These are phyloP conservation scores for Puccinia polysora DNA, from an alignment of 1,284 basidiomycete genomes.

Conservation along the genomic window DNA sequence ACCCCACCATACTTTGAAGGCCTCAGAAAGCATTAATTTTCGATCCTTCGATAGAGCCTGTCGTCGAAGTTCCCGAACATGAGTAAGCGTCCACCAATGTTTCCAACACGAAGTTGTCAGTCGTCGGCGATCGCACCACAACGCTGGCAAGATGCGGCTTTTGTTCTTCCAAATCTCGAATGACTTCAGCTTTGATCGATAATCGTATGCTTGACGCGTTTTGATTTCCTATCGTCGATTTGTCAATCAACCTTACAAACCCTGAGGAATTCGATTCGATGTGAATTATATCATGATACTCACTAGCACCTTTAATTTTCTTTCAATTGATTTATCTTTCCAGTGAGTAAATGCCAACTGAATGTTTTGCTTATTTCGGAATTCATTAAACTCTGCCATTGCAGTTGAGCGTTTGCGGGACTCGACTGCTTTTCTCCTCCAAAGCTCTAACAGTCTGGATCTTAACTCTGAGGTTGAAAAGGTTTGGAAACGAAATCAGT, in stretches of 20 bases:
- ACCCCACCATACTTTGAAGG: constrained; percentile 38
- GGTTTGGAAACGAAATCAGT: not conserved
- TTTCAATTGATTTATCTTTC: constrained; percentile 23
- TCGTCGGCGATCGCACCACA: constrained; percentile 10
- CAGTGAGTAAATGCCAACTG: constrained; percentile 6
- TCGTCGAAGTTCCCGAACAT: constrained; percentile 4
- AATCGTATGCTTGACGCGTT: not conserved
- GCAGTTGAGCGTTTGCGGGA: constrained; percentile 1
- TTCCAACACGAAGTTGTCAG: not conserved
- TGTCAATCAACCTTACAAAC: constrained; percentile 1
- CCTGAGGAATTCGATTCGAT: not conserved
- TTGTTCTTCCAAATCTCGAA: constrained; percentile 8
- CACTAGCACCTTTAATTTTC: constrained; percentile 2
- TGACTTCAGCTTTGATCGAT: not conserved
- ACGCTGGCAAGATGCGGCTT: constrained; percentile 4
- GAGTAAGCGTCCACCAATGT: constrained; percentile 21
- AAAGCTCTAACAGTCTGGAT: constrained; percentile 11
- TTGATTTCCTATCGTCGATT: not conserved
- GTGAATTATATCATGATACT: not conserved
- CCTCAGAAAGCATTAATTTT: constrained; percentile 21
- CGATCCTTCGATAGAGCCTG: constrained; percentile 14
- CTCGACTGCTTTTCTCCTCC: constrained; percentile 17
- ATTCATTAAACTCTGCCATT: not conserved
- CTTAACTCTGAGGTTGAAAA: constrained; percentile 14
- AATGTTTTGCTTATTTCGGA: not conserved